These are phyloP conservation scores for Fusarium longipes DNA, from an alignment of 2,329 filamentous ascomycete species.

Conservation along the genomic window DNA sequence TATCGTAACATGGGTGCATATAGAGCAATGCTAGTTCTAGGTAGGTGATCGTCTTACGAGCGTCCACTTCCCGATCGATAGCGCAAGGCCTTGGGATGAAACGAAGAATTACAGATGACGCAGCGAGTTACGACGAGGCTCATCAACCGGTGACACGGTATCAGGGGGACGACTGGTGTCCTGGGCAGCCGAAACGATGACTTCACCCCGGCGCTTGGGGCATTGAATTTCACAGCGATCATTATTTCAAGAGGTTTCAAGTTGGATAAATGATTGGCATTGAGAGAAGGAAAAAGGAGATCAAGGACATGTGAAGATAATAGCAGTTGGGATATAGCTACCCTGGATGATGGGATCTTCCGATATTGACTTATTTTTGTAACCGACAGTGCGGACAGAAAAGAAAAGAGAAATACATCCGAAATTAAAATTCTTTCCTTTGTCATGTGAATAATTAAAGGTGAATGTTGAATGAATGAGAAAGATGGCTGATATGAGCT, in stretches of 20 bases:
- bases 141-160: background rate
- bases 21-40: background rate
- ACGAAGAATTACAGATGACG: constrained; percentile 1
- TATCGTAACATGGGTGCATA: constrained; percentile 9
- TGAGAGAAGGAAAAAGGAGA: background rate
- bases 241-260: background rate
- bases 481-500: background rate
- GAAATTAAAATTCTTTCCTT: constrained; percentile 13
- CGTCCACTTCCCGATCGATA: constrained; percentile 6
- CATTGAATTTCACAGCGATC: background rate
- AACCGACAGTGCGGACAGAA: background rate
- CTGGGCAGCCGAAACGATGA: background rate
- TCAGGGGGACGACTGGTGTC: background rate
- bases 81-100: background rate
- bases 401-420: constrained; percentile 1
- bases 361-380: background rate
- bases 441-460: constrained; percentile 1
- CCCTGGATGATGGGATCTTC: background rate
- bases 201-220: background rate
- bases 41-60: background rate
- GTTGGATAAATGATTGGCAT: background rate
- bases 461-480: background rate
- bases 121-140: background rate
- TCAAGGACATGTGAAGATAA: background rate
- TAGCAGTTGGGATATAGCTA: background rate